Base-by-base conservation (phyloP, 176 grass and related monocot species). In the bread wheat (Triticum aestivum) region DNA sequence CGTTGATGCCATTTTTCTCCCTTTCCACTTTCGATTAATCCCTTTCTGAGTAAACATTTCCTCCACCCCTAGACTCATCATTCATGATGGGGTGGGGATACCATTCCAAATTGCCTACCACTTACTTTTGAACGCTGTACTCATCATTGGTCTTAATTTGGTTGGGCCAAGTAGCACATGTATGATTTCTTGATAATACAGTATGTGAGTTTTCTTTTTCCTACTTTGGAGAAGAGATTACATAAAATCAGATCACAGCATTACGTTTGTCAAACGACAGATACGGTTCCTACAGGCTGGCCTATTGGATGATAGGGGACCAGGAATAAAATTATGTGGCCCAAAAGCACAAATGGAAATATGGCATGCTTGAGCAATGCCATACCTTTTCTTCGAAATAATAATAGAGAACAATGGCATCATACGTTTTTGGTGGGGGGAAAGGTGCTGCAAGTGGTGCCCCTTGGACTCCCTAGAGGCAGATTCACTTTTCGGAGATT, bases 141-240 rank as follows among this genome's bases (percentile, higher is more conserved):
- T 82, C 8, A 69, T 38, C 35, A 71, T 72, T 86, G n/a, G 27
- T 90, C 77, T 90, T 45, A 42, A 59, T 89, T 66, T 14, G 6
- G 38, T 82, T 51, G 75, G 54, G 72, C 30, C 70, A 86, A 49
- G 54, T 39, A 71, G 29, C 35, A 71, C 77, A 41, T 63, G 14
- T 34, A 17, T 47, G 34, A 80, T 33, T 89, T 81, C 24, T 77
- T 69, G 18, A 86, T 11, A 65, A 64, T 70, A 33, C 15, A 47
- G 21, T 62, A 82, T 76, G 21, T 37, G 67, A 77, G n/a, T 38
- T 82, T 10, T 70, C 8, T 77, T 51, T 86, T 33, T 9, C 84
- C 65, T 79, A 87, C 1, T 73, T 87, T 35, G 24, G 58, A 66
- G 24, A 73, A 73, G 56, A 79, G 65, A 83, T 30, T 52, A 37